Percentiles rank a stretch among this genome's conserved stretches.
phyloP scores from a whole-genome alignment of 1,284 basidiomycete genomes.

The Fistulinella staudtii region DNA sequence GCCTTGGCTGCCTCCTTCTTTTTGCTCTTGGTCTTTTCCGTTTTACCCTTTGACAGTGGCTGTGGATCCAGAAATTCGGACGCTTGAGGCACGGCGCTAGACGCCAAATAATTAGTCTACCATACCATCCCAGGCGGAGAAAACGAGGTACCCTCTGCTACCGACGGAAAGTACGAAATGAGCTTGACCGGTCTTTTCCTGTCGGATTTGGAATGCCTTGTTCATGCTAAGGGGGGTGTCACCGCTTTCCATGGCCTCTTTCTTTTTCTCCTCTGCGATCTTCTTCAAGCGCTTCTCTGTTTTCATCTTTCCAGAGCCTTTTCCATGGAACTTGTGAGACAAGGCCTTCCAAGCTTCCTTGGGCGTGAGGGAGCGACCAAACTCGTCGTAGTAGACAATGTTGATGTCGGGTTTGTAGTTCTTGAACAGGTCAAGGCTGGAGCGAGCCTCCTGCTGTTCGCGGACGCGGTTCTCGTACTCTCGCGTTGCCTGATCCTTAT shows the following conservation, averaged over 20 bases:
- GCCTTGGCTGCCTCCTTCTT: slow-evolving; percentile 62
- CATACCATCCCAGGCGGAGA: not conserved
- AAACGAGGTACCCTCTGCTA: slow-evolving; percentile 74
- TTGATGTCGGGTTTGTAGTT: slow-evolving; percentile 97
- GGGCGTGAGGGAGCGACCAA: slow-evolving; percentile 82
- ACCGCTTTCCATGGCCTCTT: slow-evolving; percentile 84
- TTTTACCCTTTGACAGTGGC: slow-evolving; percentile 68
- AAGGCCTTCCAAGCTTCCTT: slow-evolving; percentile 98
- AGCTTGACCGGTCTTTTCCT: slow-evolving; percentile 89
- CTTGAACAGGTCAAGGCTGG: slow-evolving; percentile 81
- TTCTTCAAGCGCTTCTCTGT: slow-evolving; percentile 91
- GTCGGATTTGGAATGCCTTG: slow-evolving; percentile 83
- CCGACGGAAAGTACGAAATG: slow-evolving; percentile 93
- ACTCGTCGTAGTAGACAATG: slow-evolving; percentile 96
- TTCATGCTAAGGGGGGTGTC: slow-evolving; percentile 94
- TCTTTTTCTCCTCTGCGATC: slow-evolving; percentile 91
- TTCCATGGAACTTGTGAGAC: slow-evolving; percentile 94
- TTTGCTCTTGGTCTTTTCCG: slow-evolving; percentile 73
- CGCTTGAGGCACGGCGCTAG: slow-evolving; percentile 75
- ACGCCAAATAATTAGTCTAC: slow-evolving; percentile 8
- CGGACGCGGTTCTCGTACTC: slow-evolving; percentile 93
- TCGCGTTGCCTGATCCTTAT: slow-evolving; percentile 89
- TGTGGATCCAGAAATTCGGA: slow-evolving; percentile 74
- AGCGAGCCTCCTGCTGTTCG: slow-evolving; percentile 87
- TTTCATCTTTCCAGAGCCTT: slow-evolving; percentile 91